A percentile compares a stretch with the other conserved stretches of the same genome.
Evolutionary conservation across 2,329 filamentous ascomycete species (phyloP).

Genomic region (Hortaea sp.): DNA sequence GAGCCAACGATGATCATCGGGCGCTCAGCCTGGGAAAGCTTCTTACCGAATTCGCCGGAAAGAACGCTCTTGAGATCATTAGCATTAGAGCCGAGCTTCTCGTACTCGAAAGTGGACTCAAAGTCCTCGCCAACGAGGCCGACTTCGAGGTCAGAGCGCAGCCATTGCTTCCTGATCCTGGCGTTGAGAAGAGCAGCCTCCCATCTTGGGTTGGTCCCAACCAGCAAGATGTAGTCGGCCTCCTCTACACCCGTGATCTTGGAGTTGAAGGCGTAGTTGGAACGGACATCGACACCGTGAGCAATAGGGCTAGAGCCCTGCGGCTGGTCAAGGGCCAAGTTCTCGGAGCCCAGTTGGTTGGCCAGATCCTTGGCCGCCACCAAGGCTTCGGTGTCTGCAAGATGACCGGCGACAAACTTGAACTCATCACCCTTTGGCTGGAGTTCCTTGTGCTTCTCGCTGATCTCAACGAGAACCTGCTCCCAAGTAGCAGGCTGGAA

Average conservation of each 20-base stretch:
- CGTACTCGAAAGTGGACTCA: slow-evolving; percentile 89
- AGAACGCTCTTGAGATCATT: slow-evolving; percentile 76
- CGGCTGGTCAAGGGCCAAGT: slow-evolving; percentile 84
- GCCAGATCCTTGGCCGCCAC: slow-evolving; percentile 96
- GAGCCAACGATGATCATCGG: slow-evolving; percentile 97
- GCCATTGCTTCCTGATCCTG: slow-evolving; percentile 94
- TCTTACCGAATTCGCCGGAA: slow-evolving; percentile 82
- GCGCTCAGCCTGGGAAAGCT: slow-evolving; percentile 73
- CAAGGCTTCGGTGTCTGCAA: slow-evolving; percentile 84
- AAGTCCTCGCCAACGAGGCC: slow-evolving; percentile 85
- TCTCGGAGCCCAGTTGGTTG: slow-evolving; percentile 94
- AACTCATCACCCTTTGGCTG: slow-evolving; percentile 86
- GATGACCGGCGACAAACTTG: slow-evolving; percentile 84
- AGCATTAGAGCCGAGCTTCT: slow-evolving; percentile 74
- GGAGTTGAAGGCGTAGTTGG: slow-evolving; percentile 96
- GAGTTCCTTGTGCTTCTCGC: slow-evolving; percentile 66
- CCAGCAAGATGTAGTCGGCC: slow-evolving; percentile 79
- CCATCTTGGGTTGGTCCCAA: slow-evolving; percentile 90
- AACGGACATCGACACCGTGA: slow-evolving; percentile 85
- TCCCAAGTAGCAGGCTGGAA: slow-evolving; percentile 94
- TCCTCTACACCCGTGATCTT: slow-evolving; percentile 89
- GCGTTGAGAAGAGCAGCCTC: slow-evolving; percentile 94
- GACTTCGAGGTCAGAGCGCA: slow-evolving; percentile 87
- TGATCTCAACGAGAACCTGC: slow-evolving; percentile 82
- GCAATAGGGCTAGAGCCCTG: slow-evolving; percentile 73